Evolutionary conservation across 1,139 yeast genomes (phyloP), one percentile per base, ranked within the genome.

Genomic region (Eremothecium cymbalariae): DNA sequence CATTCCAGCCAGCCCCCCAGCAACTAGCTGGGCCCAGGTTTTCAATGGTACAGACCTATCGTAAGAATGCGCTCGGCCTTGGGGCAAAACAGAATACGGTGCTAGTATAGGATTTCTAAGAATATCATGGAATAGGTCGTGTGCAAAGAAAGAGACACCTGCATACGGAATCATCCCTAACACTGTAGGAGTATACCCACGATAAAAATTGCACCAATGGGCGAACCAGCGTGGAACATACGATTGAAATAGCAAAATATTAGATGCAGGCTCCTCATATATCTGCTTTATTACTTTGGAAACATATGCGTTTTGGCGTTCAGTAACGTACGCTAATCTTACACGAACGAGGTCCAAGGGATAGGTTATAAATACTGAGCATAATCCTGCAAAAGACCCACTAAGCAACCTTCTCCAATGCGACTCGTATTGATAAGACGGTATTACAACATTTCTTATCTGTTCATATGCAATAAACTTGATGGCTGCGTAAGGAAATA

Each of bases 381-480:
- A 71, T 13, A 90, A 70, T 1, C 98, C 93, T 1, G 95, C 83
- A 11, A 90, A 64, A 8, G 95, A 83, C 2, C 99, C 99, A 2
- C 97, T 84, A 55, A 83, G 50, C 41, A 90, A 68, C 45, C 99
- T 65, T 48, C 97, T 69, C 19, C 72, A 63, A 2, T 82, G 84
- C 1, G 95, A 84, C 57, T 90, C 99, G 50, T 76, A 72, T 8
- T 63, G 62, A 39, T 74, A 78, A 36, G 70, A 65, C 1, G 95
- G 95, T 33, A 90, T 93, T 41, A 93, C 59, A 1, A 83, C 40
- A 9, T 83, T 68, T 42, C 99, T 63, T 34, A 88, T 75, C 58
- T 90, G 98, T 61, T 90, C 99, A 59, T 90, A 90, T 4, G 94
- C 88, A n/a, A 93, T 95, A 57, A 90, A 90, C 57, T 90, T 93